phyloP scores from a whole-genome alignment of 768 basidiomycete species.

The Suillus decipiens region DNA sequence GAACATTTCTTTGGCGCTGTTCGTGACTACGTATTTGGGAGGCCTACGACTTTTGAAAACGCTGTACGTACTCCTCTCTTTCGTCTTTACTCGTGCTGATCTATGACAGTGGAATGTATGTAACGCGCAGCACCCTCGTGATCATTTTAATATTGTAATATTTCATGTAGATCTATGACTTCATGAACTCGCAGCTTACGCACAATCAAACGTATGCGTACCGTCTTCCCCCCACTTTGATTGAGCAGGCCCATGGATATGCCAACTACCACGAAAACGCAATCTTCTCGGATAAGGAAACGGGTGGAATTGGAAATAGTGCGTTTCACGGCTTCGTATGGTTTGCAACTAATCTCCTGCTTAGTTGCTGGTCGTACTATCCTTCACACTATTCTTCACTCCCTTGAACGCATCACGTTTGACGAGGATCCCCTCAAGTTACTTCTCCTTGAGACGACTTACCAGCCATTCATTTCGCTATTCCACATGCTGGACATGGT shows the following conservation, averaged over 20 bases:
- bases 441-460: conserved; percentile 74
- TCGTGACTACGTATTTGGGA: conserved; percentile 71
- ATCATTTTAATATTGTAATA: conserved; percentile 16
- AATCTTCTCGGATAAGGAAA: conserved; percentile 65
- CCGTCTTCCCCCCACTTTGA: conserved; percentile 70
- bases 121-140: conserved; percentile 8
- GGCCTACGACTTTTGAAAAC: conserved; percentile 62
- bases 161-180: conserved; percentile 64
- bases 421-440: conserved; percentile 78
- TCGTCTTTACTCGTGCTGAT: neutral
- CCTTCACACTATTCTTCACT: conserved; percentile 65
- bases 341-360: conserved; percentile 1
- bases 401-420: conserved; percentile 77
- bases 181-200: conserved; percentile 70
- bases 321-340: conserved; percentile 28
- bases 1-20: conserved; percentile 62
- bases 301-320: conserved; percentile 78
- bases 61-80: conserved; percentile 45
- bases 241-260: conserved; percentile 70
- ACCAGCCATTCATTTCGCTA: conserved; percentile 86
- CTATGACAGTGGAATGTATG: conserved; percentile 72
- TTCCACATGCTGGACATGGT: conserved; percentile 71
- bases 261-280: conserved; percentile 79
- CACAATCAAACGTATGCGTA: conserved; percentile 83
- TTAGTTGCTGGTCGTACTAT: conserved; percentile 81